A percentile compares a stretch with the other conserved stretches of the same genome.
phyloP scores from a whole-genome alignment of 345 rosid species.

The Psidium guajava region DNA sequence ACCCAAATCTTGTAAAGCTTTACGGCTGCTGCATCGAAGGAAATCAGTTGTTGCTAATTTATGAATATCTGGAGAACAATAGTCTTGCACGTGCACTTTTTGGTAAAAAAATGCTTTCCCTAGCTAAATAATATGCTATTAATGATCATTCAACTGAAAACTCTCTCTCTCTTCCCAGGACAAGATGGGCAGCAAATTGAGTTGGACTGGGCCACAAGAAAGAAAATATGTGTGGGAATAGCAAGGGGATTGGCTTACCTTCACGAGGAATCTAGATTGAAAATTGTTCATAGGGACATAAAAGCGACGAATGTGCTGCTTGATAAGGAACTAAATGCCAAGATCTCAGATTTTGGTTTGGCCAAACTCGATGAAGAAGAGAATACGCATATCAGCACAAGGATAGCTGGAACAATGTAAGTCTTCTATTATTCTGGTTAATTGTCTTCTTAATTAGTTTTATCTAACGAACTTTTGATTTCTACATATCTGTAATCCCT shows the following conservation, averaged over 20 bases:
- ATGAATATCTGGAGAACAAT: slow-evolving; percentile 57
- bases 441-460: background rate
- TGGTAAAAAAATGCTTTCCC: slow-evolving; percentile 13
- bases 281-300: slow-evolving; percentile 65
- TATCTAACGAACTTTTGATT: background rate
- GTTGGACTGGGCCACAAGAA: slow-evolving; percentile 54
- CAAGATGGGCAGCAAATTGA: slow-evolving; percentile 24
- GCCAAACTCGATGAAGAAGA: slow-evolving; percentile 72
- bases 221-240: slow-evolving; percentile 33
- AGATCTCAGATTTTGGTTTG: slow-evolving; percentile 63
- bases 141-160: background rate
- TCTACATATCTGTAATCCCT: background rate
- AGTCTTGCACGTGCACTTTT: slow-evolving; percentile 51
- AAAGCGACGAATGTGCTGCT: slow-evolving; percentile 69
- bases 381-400: slow-evolving; percentile 61
- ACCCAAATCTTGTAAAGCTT: slow-evolving; percentile 55
- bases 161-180: slow-evolving; percentile 12
- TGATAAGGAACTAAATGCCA: slow-evolving; percentile 46
- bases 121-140: background rate
- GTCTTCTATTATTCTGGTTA: background rate
- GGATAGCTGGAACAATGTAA: slow-evolving; percentile 68
- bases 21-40: slow-evolving; percentile 59
- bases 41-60: slow-evolving; percentile 44
- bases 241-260: slow-evolving; percentile 44
- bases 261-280: slow-evolving; percentile 66